Conservation (phyloP, 192 early-diverging fungal species). For the Linderina pennispora region DNA sequence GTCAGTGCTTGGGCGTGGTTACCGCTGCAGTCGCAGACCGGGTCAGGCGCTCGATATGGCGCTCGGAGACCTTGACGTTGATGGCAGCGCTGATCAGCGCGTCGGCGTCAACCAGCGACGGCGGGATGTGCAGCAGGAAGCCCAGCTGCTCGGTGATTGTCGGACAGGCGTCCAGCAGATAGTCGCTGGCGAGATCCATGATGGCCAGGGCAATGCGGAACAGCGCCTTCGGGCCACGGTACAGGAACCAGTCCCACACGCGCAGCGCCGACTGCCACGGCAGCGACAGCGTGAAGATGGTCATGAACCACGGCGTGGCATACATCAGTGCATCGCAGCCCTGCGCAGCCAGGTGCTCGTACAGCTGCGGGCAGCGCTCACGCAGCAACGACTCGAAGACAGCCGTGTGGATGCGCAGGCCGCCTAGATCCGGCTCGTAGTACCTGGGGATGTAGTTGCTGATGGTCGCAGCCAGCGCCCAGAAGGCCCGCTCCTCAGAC, state of each 20-base stretch:
- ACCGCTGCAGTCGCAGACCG: conserved; percentile 4
- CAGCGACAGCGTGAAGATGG: conserved; percentile 76
- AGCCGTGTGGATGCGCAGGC: conserved; percentile 73
- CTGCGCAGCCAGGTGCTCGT: conserved; percentile 63
- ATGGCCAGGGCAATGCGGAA: conserved; percentile 80
- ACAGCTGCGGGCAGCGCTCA: conserved; percentile 61
- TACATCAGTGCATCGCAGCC: conserved; percentile 85
- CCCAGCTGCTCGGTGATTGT: conserved; percentile 66
- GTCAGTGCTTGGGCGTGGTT: neutral
- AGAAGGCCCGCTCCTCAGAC: conserved; percentile 83
- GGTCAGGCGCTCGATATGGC: conserved; percentile 47
- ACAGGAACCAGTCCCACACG: conserved; percentile 91
- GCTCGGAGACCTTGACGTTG: conserved; percentile 59
- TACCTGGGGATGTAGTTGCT: conserved; percentile 72
- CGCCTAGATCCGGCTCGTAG: conserved; percentile 64
- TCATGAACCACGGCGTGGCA: conserved; percentile 92
- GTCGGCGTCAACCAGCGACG: conserved; percentile 41
- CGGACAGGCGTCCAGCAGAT: conserved; percentile 71
- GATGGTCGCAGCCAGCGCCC: conserved; percentile 74
- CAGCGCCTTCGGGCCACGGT: conserved; percentile 71
- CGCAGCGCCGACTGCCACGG: conserved; percentile 85
- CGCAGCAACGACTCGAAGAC: conserved; percentile 73
- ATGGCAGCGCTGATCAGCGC: conserved; percentile 62
- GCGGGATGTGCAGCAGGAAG: conserved; percentile 77
- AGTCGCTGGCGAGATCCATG: conserved; percentile 51